Evolutionary conservation across 176 grass and related monocot genomes (phyloP).

Genomic region (Chloris gayana): DNA sequence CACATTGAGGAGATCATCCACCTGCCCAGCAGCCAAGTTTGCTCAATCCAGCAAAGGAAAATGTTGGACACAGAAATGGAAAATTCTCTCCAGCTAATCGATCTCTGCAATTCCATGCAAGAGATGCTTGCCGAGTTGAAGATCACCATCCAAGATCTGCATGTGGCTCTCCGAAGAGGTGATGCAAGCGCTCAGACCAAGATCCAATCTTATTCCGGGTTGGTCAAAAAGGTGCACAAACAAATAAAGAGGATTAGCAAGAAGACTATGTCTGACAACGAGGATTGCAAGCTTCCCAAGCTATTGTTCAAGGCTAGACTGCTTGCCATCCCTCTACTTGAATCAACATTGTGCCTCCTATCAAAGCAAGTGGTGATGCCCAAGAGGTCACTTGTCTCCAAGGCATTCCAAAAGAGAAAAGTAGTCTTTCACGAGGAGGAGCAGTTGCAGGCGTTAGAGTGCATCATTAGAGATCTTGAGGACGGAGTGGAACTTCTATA

Average conservation of each 20-base stretch:
- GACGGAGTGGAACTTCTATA: conserved; percentile 47
- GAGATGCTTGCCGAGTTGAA: conserved; percentile 45
- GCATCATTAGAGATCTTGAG: conserved; percentile 39
- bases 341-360: conserved; percentile 22
- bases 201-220: conserved; percentile 34
- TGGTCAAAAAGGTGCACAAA: conserved; percentile 56
- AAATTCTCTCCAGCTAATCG: conserved; percentile 42
- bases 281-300: conserved; percentile 14
- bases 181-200: conserved; percentile 26
- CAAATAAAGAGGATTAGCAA: conserved; percentile 52
- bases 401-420: conserved; percentile 38
- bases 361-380: conserved; percentile 17
- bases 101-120: conserved; percentile 47
- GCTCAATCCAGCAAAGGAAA: conserved; percentile 31
- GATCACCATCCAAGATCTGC: conserved; percentile 43
- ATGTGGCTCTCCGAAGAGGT: conserved; percentile 39
- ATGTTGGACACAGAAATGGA: conserved; percentile 45
- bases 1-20: conserved; percentile 45
- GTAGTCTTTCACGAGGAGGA: conserved; percentile 31
- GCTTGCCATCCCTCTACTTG: conserved; percentile 43
- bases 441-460: conserved; percentile 36
- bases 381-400: conserved; percentile 54
- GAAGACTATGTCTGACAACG: conserved; percentile 30
- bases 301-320: conserved; percentile 50
- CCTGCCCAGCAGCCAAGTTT: conserved; percentile 44